Percentiles rank a stretch among this genome's conserved stretches.
These are phyloP conservation scores for Rubroshorea leprosula DNA, from an alignment of 345 rosid genomes.

Conservation along the genomic window DNA sequence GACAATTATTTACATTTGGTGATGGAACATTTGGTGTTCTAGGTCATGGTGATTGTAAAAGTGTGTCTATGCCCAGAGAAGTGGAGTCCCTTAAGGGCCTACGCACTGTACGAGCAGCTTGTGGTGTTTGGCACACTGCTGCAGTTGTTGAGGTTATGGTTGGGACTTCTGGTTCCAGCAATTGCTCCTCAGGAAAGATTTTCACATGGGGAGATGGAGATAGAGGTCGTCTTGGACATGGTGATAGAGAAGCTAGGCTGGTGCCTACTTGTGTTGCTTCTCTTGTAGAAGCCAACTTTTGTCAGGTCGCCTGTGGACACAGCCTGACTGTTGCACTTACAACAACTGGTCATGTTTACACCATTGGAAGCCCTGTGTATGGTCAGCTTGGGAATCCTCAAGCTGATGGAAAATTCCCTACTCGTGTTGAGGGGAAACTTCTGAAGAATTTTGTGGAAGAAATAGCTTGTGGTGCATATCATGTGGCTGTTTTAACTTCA, in stretches of 20 bases:
- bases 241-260: slow-evolving; percentile 61
- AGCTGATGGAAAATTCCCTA: slow-evolving; percentile 60
- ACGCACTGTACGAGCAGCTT: slow-evolving; percentile 71
- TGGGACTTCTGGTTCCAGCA: slow-evolving; percentile 67
- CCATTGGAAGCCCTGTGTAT: slow-evolving; percentile 76
- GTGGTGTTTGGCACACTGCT: slow-evolving; percentile 89
- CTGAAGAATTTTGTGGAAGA: slow-evolving; percentile 61
- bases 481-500: slow-evolving; percentile 69
- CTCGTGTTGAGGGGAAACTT: slow-evolving; percentile 61
- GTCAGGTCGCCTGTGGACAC: slow-evolving; percentile 73
- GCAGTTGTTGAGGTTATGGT: slow-evolving; percentile 81
- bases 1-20: slow-evolving; percentile 71
- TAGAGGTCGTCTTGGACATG: slow-evolving; percentile 77
- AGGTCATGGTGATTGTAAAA: slow-evolving; percentile 65
- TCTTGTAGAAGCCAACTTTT: slow-evolving; percentile 67
- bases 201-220: slow-evolving; percentile 91
- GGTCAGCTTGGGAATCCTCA: slow-evolving; percentile 70
- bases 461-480: slow-evolving; percentile 74
- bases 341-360: slow-evolving; percentile 63
- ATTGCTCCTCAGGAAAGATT: slow-evolving; percentile 68
- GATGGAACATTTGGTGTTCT: slow-evolving; percentile 79
- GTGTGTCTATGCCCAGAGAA: slow-evolving; percentile 58
- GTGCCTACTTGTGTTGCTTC: slow-evolving; percentile 81
- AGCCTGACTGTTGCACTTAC: slow-evolving; percentile 64
- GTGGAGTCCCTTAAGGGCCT: slow-evolving; percentile 77